These are phyloP conservation scores for Elsinoe ampelina DNA, from an alignment of 2,329 filamentous ascomycete genomes.

Conservation along the genomic window DNA sequence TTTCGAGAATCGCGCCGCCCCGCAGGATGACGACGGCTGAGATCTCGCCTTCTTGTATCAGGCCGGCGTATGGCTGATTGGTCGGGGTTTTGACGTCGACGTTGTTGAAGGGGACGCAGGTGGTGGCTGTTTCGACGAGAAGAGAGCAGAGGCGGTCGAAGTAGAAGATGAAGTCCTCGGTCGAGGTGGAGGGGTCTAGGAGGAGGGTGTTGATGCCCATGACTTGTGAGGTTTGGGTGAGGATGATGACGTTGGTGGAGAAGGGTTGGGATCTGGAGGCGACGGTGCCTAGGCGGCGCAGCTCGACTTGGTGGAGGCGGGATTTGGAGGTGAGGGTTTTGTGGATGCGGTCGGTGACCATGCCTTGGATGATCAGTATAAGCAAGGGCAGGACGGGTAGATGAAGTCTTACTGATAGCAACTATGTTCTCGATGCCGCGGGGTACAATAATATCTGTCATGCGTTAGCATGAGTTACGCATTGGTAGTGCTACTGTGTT, in stretches of 20 bases:
- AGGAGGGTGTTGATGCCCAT: constrained; percentile 85
- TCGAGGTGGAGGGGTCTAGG: constrained; percentile 64
- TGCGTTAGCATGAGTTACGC: constrained; percentile 15
- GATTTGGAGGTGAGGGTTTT: constrained; percentile 83
- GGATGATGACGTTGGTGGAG: constrained; percentile 62
- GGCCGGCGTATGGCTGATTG: constrained; percentile 59
- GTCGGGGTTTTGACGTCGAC: constrained; percentile 58
- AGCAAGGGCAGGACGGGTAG: neutral
- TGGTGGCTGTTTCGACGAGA: constrained; percentile 72
- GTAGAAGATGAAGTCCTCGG: constrained; percentile 95
- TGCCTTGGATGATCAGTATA: constrained; percentile 43
- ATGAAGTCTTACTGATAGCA: constrained; percentile 51
- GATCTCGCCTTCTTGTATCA: constrained; percentile 59
- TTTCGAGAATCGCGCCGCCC: constrained; percentile 80
- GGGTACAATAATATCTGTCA: constrained; percentile 78
- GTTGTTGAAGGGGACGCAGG: constrained; percentile 57
- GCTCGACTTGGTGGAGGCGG: constrained; percentile 65
- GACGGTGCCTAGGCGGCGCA: constrained; percentile 65
- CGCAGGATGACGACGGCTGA: constrained; percentile 83
- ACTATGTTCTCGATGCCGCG: constrained; percentile 90
- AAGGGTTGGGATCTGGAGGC: constrained; percentile 59
- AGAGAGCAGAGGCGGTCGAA: constrained; percentile 84
- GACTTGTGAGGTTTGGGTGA: constrained; percentile 71
- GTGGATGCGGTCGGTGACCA: constrained; percentile 90
- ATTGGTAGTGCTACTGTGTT: neutral